Evolutionary conservation across 148 eudicot species (phyloP).

Genomic region (Amaranthus cruentus): DNA sequence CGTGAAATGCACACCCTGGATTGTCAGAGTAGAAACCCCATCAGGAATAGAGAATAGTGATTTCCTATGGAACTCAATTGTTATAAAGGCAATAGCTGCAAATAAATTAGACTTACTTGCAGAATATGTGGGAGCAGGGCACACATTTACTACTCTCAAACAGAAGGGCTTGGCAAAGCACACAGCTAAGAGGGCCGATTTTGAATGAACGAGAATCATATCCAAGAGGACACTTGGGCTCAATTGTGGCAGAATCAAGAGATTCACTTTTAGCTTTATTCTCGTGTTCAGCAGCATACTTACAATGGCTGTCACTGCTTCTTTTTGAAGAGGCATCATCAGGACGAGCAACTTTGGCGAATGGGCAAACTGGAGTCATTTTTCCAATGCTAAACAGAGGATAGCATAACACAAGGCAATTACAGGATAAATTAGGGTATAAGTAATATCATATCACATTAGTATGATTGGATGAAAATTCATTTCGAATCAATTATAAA

Average conservation of each 20-base stretch:
- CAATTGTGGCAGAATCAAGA: slow-evolving; percentile 34
- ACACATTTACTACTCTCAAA: slow-evolving; percentile 82
- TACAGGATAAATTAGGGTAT: not conserved
- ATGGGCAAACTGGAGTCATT: slow-evolving; percentile 96
- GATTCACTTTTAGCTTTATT: slow-evolving; percentile 47
- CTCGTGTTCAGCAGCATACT: slow-evolving; percentile 49
- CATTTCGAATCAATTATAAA: not conserved
- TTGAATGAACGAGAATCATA: slow-evolving; percentile 88
- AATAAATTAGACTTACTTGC: slow-evolving; percentile 63
- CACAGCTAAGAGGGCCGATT: slow-evolving; percentile 89
- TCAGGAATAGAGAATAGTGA: slow-evolving; percentile 6
- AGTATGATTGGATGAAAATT: not conserved
- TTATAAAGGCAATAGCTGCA: not conserved
- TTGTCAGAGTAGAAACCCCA: slow-evolving; percentile 10
- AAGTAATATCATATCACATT: not conserved
- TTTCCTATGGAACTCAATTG: not conserved
- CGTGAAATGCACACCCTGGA: slow-evolving; percentile 81
- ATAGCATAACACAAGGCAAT: slow-evolving; percentile 3
- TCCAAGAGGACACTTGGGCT: slow-evolving; percentile 91
- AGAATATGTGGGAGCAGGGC: slow-evolving; percentile 83
- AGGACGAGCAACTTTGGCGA: slow-evolving; percentile 82
- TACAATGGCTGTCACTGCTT: slow-evolving; percentile 53
- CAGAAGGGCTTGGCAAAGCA: slow-evolving; percentile 89
- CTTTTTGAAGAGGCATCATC: slow-evolving; percentile 68
- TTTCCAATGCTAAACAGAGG: slow-evolving; percentile 18